Evolutionary conservation across 2,329 filamentous ascomycete species (phyloP).

Genomic region (Phyllosticta citribraziliensis): DNA sequence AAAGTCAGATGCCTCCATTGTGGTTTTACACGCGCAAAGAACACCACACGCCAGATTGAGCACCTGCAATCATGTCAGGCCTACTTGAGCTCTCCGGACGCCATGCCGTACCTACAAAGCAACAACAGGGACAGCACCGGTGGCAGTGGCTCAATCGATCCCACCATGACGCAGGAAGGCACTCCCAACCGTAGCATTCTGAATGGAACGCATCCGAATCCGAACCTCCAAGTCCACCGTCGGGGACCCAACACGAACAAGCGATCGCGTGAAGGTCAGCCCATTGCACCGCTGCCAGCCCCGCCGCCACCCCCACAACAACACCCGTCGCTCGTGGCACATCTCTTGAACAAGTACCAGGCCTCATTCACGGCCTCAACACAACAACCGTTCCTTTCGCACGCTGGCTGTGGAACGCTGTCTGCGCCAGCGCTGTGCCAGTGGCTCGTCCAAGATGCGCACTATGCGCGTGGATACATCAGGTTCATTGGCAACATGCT

Average conservation of each 20-base stretch:
- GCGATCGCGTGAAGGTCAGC: slow-evolving; percentile 27
- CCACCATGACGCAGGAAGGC: slow-evolving; percentile 8
- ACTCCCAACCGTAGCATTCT: slow-evolving; percentile 26
- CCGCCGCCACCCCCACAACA: slow-evolving; percentile 16
- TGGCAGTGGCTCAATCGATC: slow-evolving; percentile 1
- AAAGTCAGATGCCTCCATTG: slow-evolving; percentile 41
- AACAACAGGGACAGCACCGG: not conserved
- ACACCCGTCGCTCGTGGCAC: slow-evolving; percentile 44
- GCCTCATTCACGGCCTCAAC: slow-evolving; percentile 47
- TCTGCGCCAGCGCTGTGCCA: slow-evolving; percentile 46
- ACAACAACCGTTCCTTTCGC: slow-evolving; percentile 55
- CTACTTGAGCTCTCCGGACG: slow-evolving; percentile 36
- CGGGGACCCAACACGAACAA: slow-evolving; percentile 32
- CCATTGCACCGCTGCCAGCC: slow-evolving; percentile 23
- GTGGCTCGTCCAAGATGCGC: slow-evolving; percentile 63
- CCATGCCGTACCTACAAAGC: slow-evolving; percentile 24
- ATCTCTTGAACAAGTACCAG: slow-evolving; percentile 44
- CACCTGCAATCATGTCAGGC: slow-evolving; percentile 37
- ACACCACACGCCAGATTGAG: slow-evolving; percentile 42
- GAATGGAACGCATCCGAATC: slow-evolving; percentile 38
- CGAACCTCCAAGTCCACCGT: slow-evolving; percentile 36
- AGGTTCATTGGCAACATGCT: slow-evolving; percentile 57
- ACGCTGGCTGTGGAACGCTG: slow-evolving; percentile 54
- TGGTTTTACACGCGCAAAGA: slow-evolving; percentile 41
- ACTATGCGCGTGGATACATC: slow-evolving; percentile 63